Evolutionary conservation across 2,329 filamentous ascomycete genomes (phyloP), one percentile per base, ranked within the genome.

Genomic region (Pseudogymnoascus sp.): DNA sequence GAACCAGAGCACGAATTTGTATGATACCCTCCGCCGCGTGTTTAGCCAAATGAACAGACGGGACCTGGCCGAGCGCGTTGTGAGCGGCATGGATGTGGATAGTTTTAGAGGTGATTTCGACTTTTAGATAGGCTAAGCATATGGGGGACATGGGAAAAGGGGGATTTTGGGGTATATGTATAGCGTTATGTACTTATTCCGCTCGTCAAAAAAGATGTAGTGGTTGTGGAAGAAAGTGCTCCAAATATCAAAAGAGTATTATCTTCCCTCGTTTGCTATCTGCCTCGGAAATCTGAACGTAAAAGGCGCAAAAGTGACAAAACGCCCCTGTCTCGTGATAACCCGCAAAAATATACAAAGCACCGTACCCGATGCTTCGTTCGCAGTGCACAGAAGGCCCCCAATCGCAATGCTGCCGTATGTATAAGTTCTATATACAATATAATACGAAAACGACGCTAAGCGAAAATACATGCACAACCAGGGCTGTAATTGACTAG

Each of bases 1-100:
- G 78, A 99, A 99, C 75, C 87, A 95, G 72, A 96, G 91, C 78
- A 97, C 92, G 58, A 99, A 97, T 70, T 78, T 99, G 62, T 96
- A 96, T 74, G 95, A 99, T 74, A 99, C 95, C 11, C 77, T 99
- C 64, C 79, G 93, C 64, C 81, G 95, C 63, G 94, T 97, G n/a
- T 97, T 99, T 75, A 92, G 87, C 8, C 91, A 96, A 77, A 97
- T 99, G 94, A 89, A 89, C 2, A 79, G 94, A 62, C 80, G 91
- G 61, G 94, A 99, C 75, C 73, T 99, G 71, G 88, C 89, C 2
- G 92, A 97, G 72, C 83, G 86, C 77, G 94, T 97, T 5, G 87
- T 92, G 11, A 84, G 87, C 1, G 93, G 92, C 25, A 93, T 99
- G 78, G 91, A 97, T 76, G 87, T 96, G 25, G 90, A 94, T 70